Base-by-base conservation (phyloP, 306 rosid genomes). In the Arachis stenosperma region DNA sequence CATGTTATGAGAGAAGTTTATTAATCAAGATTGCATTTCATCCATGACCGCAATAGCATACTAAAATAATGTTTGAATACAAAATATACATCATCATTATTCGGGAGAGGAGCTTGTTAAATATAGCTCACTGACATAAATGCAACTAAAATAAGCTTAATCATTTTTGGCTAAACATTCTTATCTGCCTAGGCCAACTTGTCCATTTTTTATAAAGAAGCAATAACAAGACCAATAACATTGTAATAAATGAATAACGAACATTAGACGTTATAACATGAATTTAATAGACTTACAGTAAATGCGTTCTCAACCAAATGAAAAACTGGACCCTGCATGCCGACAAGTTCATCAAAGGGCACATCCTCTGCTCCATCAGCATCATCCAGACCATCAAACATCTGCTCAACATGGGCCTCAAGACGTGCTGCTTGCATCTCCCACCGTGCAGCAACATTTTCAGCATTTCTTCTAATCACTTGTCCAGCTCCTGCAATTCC, bases 271-370 rank as follows among this genome's bases (percentile, higher is more conserved):
- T n/a, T 12, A 48, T 7, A 48, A 11, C 51, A 43, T 22, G 27
- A 6, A 62, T 78, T 46, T 27, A 13, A 81, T 39, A 61, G 27
- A 77, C 97, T 87, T 78, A 95, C 99, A 70, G 99, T 95, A 64
- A 95, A 95, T 62, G 99, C 99, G 80, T 95, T 95, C 83, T 95
- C 98, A 82, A 95, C 97, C 83, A 95, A 85, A 90, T 91, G 99
- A 86, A 95, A 95, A 74, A 95, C 97, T 65, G 99, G 99, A 71
- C 99, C 99, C 90, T 95, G 98, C 99, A 95, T 95, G 86, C 99
- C 99, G 65, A 95, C 98, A 50, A 95, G 98, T 87, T 95, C 98
- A 84, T 95, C 99, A 75, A 95, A 95, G 52, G 99, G 99, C 22
- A 95, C 99, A 88, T 95, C 99, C 84, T 95, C 99, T 39, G 99